phyloP scores from a whole-genome alignment of 108 stramenopile species.

The Schizochytrium sp. region DNA sequence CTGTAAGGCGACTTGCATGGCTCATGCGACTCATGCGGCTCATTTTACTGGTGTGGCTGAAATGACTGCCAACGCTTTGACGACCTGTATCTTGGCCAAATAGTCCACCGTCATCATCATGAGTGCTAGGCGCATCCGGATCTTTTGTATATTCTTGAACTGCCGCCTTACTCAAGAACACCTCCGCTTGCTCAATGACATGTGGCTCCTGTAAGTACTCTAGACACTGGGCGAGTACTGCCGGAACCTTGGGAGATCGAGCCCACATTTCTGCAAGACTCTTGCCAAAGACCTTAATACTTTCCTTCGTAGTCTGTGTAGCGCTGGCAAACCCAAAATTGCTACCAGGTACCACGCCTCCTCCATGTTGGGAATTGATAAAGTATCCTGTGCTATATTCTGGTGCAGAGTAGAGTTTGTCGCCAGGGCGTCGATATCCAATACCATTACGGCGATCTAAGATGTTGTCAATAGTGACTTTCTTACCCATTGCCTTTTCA shows the following conservation, averaged over 20 bases:
- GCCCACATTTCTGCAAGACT: constrained; percentile 32
- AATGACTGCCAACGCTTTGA: neutral
- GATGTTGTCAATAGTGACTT: neutral
- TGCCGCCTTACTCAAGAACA: neutral
- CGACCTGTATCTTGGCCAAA: neutral
- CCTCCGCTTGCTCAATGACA: constrained; percentile 23
- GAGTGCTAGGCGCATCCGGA: neutral
- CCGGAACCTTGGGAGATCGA: constrained; percentile 9
- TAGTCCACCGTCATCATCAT: neutral
- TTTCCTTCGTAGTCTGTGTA: constrained; percentile 52
- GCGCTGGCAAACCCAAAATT: constrained; percentile 53
- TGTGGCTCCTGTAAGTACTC: neutral
- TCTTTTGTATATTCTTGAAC: neutral
- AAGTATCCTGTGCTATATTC: constrained; percentile 20
- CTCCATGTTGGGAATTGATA: neutral
- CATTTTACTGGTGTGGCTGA: neutral
- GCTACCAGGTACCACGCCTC: constrained; percentile 45
- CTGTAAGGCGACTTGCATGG: neutral
- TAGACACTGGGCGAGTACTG: neutral
- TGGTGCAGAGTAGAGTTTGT: constrained; percentile 35
- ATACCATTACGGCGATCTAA: constrained; percentile 46
- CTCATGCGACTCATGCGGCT: constrained; percentile 25
- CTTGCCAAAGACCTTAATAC: constrained; percentile 51
- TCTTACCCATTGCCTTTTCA: constrained; percentile 38
- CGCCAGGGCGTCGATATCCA: constrained; percentile 19